Evolutionary conservation across 2,329 filamentous ascomycete species (phyloP), one percentile per base, ranked within the genome.

Genomic region (Tolypocladium guangdongense): DNA sequence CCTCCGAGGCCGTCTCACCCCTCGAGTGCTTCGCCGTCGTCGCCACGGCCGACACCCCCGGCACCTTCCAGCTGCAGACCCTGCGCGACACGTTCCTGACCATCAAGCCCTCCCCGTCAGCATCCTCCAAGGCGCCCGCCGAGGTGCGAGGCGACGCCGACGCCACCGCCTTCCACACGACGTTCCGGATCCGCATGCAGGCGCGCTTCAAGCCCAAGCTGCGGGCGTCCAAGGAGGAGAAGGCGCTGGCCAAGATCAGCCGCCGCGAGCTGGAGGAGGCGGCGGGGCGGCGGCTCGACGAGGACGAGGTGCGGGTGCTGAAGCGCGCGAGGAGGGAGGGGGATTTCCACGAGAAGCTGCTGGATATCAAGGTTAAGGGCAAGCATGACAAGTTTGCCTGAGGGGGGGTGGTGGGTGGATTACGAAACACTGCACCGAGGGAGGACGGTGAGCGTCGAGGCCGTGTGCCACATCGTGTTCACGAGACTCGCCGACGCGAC

Each of bases 121-220:
- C 71, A 27, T 73, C 74, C 16, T 72, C 74, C 22, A 80, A 78
- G 55, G 63, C 72, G 0, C 63, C 71, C 1, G 77, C 82, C 0
- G 86, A 91, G 60, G 75, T 95, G 14, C 82, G 89, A 35, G 90
- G 89, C 49, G 90, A 96, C 67, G 86, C 82, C 8, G 81, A 84
- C 16, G 71, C 74, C 10, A 81, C 84, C 50, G 79, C 76, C 5
- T 88, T 87, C 63, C 80, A 80, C 61, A 90, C 88, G 11, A 86
- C 84, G 7, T 67, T 95, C 56, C 80, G 89, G 50, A 81, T 97
- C 62, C 86, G 91, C 52, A 96, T 97, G 91, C 92, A 97, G 73
- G 90, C 92, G 24, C 79, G 88, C 50, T 97, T 95, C 74, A 96
- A 96, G 75, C 91, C 92, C 10, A 80, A 81, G 57, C 70, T 93